These are phyloP conservation scores for Athelia sp. DNA, from an alignment of 1,284 basidiomycete genomes.

Conservation along the genomic window DNA sequence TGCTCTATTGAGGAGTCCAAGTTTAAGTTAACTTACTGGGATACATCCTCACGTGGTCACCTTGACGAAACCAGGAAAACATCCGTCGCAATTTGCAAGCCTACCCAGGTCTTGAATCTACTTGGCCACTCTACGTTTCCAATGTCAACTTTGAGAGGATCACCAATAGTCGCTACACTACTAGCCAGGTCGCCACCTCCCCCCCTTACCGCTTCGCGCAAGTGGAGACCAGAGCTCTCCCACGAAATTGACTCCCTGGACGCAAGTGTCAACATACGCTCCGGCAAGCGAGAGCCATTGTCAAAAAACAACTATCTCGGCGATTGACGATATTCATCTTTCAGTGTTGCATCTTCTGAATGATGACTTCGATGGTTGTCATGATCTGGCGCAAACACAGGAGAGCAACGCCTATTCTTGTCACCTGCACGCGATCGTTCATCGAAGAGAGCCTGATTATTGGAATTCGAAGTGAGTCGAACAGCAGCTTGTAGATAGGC, in stretches of 20 bases:
- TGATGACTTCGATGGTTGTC: conserved; percentile 21
- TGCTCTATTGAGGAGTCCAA: no score
- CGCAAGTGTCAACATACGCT: conserved; percentile 13
- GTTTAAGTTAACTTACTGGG: no score
- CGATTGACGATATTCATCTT: no score
- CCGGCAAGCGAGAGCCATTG: conserved; percentile 6
- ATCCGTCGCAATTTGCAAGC: no score
- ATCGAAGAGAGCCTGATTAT: conserved; percentile 23
- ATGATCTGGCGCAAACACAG: conserved; percentile 19
- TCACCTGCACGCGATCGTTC: conserved; percentile 19
- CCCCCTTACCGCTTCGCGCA: conserved; percentile 11
- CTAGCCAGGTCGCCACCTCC: conserved; percentile 12
- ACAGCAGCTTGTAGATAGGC: conserved; percentile 9
- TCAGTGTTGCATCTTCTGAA: conserved; percentile 23
- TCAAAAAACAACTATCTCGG: background rate
- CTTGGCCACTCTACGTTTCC: no score
- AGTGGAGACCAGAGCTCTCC: conserved; percentile 18
- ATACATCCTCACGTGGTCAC: no score
- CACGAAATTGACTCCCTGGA: conserved; percentile 16
- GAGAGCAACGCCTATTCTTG: conserved; percentile 20
- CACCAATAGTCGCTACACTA: conserved; percentile 12
- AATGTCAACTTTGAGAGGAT: conserved; percentile 5
- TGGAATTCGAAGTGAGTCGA: conserved; percentile 15
- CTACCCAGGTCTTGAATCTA: no score
- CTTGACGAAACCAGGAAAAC: no score